Evolutionary conservation across 2,329 filamentous ascomycete genomes (phyloP).

Genomic region (Diplodia intermedia): DNA sequence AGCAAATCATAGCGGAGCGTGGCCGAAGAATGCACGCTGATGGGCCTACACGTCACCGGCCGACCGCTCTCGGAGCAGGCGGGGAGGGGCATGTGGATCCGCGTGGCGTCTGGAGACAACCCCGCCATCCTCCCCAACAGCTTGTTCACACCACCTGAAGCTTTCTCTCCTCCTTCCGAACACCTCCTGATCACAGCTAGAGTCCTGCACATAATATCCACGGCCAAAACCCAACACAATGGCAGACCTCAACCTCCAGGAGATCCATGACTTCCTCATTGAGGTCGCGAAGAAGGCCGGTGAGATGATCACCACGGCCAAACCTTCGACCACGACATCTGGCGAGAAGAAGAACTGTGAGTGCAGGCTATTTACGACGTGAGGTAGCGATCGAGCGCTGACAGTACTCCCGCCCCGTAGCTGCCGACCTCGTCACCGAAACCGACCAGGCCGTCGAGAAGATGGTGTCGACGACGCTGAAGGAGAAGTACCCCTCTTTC

Average conservation of each 20-base stretch:
- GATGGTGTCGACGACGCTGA: conserved; percentile 61
- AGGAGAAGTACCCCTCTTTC: conserved; percentile 60
- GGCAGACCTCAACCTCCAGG: conserved; percentile 52
- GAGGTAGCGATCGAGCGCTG: not conserved
- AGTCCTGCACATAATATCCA: not conserved
- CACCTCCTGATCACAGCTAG: not conserved
- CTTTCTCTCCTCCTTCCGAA: not conserved
- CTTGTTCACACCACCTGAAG: not conserved
- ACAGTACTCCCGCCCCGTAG: conserved; percentile 40
- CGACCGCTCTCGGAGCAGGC: conserved; percentile 8
- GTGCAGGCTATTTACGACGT: not conserved
- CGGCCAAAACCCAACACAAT: not conserved
- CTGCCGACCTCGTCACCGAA: conserved; percentile 68
- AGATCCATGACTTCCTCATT: conserved; percentile 58
- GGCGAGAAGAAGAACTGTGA: conserved; percentile 59
- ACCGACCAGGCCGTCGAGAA: conserved; percentile 68
- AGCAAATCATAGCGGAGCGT: conserved; percentile 2
- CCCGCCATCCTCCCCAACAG: conserved; percentile 23
- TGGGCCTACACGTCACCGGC: conserved; percentile 19
- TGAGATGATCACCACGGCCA: conserved; percentile 55
- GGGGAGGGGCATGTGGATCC: conserved; percentile 26
- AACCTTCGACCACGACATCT: conserved; percentile 49
- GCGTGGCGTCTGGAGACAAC: conserved; percentile 29
- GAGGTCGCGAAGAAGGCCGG: conserved; percentile 55
- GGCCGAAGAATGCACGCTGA: conserved; percentile 3